Evolutionary conservation across 139 green algal species (phyloP), one percentile per base, ranked within the genome.

Genomic region (Coelastrella sp.): DNA sequence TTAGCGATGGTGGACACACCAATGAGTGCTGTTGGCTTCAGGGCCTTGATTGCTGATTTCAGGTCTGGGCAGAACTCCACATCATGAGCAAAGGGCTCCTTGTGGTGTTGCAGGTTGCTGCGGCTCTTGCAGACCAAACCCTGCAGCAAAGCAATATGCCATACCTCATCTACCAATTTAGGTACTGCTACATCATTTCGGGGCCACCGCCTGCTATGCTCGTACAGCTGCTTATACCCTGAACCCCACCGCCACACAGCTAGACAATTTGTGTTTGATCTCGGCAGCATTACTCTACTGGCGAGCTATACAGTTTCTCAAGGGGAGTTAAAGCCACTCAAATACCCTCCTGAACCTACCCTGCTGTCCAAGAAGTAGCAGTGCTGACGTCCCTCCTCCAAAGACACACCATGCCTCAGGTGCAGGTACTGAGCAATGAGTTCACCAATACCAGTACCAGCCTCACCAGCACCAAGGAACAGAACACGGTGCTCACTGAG

Each of bases 31-130:
- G 87, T 92, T 25, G 92, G 92, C 63, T 86, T 85, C 11, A 95
- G 50, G 17, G 60, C 41, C 17, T 35, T 30, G 27, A 95, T 88
- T 23, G 88, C 66, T 0, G 81, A 37, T 32, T 60, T 17, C 41
- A 97, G 85, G 7, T 87, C 84, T 7, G 23, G 27, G 45, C 71
- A 77, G 64, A 45, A 92, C 37, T 86, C 81, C 19, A 93, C 69
- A 50, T 96, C 90, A 81, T 97, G 93, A 21, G 94, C 94, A 87
- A 98, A 98, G 1, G 93, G 88, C 69, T 87, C n/a, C 90, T 98
- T 98, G 93, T 98, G 93, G 66, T 92, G 87, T 88, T 96, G 91
- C 43, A 91, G 79, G 75, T 88, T 78, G 48, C n/a, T 77, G 17
- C 93, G 85, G 4, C 75, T 82, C 6, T 82, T 38, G 66, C 86